Percentiles rank a stretch among this genome's conserved stretches.
phyloP scores from a whole-genome alignment of 2,329 filamentous ascomycete genomes.

The Cladosporium sp. region DNA sequence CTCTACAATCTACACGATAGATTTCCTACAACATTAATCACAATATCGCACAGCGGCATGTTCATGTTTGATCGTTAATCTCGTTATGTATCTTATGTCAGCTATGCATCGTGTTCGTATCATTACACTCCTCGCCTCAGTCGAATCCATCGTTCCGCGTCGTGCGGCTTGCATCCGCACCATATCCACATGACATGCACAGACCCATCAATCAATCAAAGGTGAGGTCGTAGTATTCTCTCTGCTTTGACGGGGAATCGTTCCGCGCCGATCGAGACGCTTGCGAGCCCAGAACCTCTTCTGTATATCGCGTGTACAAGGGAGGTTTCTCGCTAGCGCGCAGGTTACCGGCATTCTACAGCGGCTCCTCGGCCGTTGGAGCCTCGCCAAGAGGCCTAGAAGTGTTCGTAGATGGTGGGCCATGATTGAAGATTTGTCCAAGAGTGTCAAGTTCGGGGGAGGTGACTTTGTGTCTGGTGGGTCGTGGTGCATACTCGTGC shows the following conservation, averaged over 20 bases:
- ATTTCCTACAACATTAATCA: background rate
- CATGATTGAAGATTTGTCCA: background rate
- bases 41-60: too few species aligned
- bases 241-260: background rate
- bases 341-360: background rate
- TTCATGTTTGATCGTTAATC: background rate
- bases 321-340: background rate
- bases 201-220: background rate
- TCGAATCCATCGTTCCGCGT: too few species aligned
- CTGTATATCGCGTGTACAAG: background rate
- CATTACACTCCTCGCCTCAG: background rate
- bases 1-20: background rate
- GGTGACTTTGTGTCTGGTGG: background rate
- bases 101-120: background rate
- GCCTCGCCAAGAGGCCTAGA: background rate
- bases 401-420: background rate
- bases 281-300: background rate
- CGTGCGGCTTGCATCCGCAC: too few species aligned
- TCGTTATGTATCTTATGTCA: conserved; percentile 5
- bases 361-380: background rate
- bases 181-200: background rate
- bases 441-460: background rate
- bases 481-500: background rate
- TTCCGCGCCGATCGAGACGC: background rate
- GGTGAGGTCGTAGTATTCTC: background rate